Base-by-base conservation (phyloP, 2,329 filamentous ascomycete species). In the Arthrobotrys musiformis region DNA sequence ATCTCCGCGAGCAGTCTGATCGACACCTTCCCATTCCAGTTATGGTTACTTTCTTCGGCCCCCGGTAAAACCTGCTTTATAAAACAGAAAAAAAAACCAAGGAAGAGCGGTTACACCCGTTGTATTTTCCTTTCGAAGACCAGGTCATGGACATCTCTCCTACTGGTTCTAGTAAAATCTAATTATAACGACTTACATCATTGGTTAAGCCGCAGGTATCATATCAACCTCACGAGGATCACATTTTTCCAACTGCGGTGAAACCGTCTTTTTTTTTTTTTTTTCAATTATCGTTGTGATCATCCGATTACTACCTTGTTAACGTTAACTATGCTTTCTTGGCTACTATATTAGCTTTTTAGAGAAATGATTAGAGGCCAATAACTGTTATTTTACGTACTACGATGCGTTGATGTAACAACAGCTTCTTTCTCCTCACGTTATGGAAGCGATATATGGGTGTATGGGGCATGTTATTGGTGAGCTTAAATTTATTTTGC, bases 121-220 rank as follows among this genome's bases (percentile, higher is more conserved):
- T 37, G 1, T 46, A 1, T 9, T 48, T 48, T n/a, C n/a, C n/a
- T n/a, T 52, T 37, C 17, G 22, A 24, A 40, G 33, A 40, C 54
- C 54, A 24, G 54, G 54, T 58, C 19, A 17, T 40, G 30, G 26
- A 33, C 33, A 40, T 4, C 26, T 6, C 52, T 58, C 52, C 52
- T 58, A 58, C 54, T 40, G 2, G 9, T 58, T 58, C n/a, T 40
- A 40, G 33, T 1, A 30, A 40, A 58, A n/a, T 40, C 54, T 58
- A 58, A 58, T 40, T 40, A 58, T 58, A 58, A 58, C 33, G 19
- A 19, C 54, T 58, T 58, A 58, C 54, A 58, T 58, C 54, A 58
- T 58, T 58, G 54, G 54, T 58, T n/a, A n/a, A 40, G 54, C 15
- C 17, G 54, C 15, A 8, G 15, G 50, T 58, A 22, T 40, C 19